Conservation (phyloP, 179 eudicot genomes). For the Silene noctiflora region DNA sequence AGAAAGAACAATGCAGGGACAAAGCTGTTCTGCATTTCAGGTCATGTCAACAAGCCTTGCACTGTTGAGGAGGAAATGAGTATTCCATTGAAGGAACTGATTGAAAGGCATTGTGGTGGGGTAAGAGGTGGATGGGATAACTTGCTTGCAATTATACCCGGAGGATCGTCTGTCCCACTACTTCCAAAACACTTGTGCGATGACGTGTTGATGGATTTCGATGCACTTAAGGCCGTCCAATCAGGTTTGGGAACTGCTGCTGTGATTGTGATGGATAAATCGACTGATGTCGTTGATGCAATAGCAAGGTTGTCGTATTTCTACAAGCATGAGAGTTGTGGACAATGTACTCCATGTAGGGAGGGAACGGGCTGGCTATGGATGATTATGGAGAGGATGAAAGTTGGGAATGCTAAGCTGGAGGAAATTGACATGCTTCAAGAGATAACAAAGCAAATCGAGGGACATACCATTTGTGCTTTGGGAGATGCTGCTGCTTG, state of each 20-base stretch:
- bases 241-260: constrained; percentile 97
- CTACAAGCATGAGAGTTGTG: constrained; percentile 99
- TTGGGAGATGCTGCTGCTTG: constrained; percentile 99
- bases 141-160: constrained; percentile 86
- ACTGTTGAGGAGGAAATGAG: constrained; percentile 99
- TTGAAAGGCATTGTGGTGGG: constrained; percentile 97
- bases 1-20: constrained; percentile 92
- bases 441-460: constrained; percentile 95
- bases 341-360: constrained; percentile 97
- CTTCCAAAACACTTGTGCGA: constrained; percentile 78
- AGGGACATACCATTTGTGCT: constrained; percentile 97
- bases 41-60: constrained; percentile 98
- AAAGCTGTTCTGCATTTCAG: constrained; percentile 77
- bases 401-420: constrained; percentile 86
- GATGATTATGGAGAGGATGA: constrained; percentile 93
- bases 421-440: constrained; percentile 99
- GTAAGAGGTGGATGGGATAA: constrained; percentile 98
- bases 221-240: constrained; percentile 87
- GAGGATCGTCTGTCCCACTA: constrained; percentile 93
- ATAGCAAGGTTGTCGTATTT: constrained; percentile 95
- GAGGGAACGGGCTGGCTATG: constrained; percentile 98
- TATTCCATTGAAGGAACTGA: constrained; percentile 77
- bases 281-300: constrained; percentile 91
- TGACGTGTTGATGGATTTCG: constrained; percentile 95
- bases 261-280: constrained; percentile 97